Evolutionary conservation across 2,329 filamentous ascomycete species (phyloP), one percentile per base, ranked within the genome.

Genomic region (Alternaria longipes): DNA sequence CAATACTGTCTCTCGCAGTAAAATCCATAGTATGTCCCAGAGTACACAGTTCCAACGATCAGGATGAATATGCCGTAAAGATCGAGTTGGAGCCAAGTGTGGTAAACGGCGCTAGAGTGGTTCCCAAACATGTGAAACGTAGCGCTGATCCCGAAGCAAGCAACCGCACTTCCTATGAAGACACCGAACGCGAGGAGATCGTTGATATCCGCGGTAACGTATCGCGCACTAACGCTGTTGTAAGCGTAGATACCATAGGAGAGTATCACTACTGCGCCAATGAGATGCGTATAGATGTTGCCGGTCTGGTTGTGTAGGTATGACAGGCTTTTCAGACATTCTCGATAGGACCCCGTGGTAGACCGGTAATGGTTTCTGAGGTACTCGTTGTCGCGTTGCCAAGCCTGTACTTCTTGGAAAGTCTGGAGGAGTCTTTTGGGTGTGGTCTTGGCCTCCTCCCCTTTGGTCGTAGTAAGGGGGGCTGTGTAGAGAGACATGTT

Each of bases 391-490:
- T 59, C 56, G 32, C 51, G 56, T 46, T 59, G 56, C 56, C 56
- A 59, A 49, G 56, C 40, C 40, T 59, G 50, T 22, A 59, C 42
- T 42, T 59, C 56, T 28, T 59, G 50, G 51, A 59, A 59, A 18
- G 56, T 59, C 26, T 47, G 54, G 36, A 55, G 45, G 8, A 40
- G 28, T 80, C 12, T 73, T 68, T 5, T 52, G 9, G 36, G 32
- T 20, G 55, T 22, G 20, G 46, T 34, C 46, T 34, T 36, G 46
- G 46, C 32, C 16, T 7, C 46, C 11, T 34, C 32, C 20, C 30
- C 30, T 50, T 50, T 50, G 46, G 46, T 50, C 16, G 46, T 50
- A 36, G 46, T 50, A 36, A 50, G 46, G 46, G 46, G 46, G 32
- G 46, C 34, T 50, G 34, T 34, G 20, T 50, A 38, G 7, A 42